These are phyloP conservation scores for Cornus suecica DNA, from an alignment of 148 eudicot species.

Conservation along the genomic window DNA sequence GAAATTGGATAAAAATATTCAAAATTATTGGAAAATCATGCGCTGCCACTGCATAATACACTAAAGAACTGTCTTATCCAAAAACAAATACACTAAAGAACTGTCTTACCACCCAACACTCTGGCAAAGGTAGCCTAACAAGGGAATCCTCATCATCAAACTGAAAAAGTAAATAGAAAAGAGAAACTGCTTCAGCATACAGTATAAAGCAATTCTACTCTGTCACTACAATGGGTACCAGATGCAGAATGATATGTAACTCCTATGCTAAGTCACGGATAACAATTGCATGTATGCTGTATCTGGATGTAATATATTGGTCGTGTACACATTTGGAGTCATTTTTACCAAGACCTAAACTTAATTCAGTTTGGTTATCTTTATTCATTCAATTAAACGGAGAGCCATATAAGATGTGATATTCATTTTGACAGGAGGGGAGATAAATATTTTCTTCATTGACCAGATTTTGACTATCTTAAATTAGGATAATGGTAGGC, in stretches of 20 bases:
- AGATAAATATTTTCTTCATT: too few species aligned
- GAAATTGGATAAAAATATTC: constrained; percentile 23
- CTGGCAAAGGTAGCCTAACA: constrained; percentile 69
- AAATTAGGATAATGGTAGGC: background rate
- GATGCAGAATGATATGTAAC: background rate
- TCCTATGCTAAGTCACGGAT: background rate
- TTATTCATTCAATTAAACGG: background rate
- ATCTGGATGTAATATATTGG: too few species aligned
- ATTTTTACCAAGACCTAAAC: background rate
- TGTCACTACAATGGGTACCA: background rate
- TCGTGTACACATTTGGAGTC: too few species aligned
- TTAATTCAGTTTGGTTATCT: too few species aligned
- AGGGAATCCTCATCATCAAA: constrained; percentile 64
- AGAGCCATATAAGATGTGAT: background rate
- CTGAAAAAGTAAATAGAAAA: constrained; percentile 32
- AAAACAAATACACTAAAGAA: background rate
- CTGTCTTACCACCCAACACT: constrained; percentile 97
- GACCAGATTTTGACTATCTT: too few species aligned
- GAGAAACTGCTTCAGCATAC: background rate
- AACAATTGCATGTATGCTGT: background rate
- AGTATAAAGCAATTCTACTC: background rate
- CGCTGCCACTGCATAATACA: background rate
- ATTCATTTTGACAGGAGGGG: too few species aligned
- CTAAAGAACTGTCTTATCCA: constrained; percentile 54
- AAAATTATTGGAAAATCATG: background rate